Base-by-base conservation (phyloP, 495 filamentous ascomycete genomes). In the Daldinia childiae region DNA sequence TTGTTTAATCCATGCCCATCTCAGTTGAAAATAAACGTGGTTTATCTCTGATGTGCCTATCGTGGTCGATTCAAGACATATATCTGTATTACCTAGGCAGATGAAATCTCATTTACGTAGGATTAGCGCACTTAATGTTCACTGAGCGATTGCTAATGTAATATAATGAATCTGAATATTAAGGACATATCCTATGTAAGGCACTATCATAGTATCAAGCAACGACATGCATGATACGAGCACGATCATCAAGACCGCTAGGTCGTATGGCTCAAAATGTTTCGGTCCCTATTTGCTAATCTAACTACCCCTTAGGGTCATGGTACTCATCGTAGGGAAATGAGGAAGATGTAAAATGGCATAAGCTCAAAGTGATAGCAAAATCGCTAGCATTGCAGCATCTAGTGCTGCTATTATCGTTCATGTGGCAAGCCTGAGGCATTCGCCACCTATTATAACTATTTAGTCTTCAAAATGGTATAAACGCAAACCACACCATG, bases 401-500 rank as follows among this genome's bases (percentile, higher is more conserved):
- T 30, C 68, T 32, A 27, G 17, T 17, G 50, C 58, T 61, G 34
- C 26, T 34, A 65, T 62, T 58, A 62, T 38, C 39, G 54, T 32
- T 62, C n/a, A 62, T 64, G 32, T 30, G 56, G 57, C 58, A 48
- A 19, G 56, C 56, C 34, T 32, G 21, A 62, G 32, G 66, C 50
- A 15, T 29, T 50, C 51, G 57, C 57, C 57, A 9, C 30, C 55
- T 54, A 69, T 58, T 66, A 66, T 30, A 63, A 68, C 50, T 66
- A 57, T 45, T 51, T 54, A 48, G 29, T 45, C 41, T 69, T 71
- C 55, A 78, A 52, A 78, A 78, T 57, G 76, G 76, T 64, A 78
- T 78, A 71, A 76, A 78, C 29, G 76, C 76, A 58, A 78, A 78
- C 69, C 74, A 78, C 51, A 78, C 76, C 63, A 78, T 71, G 58